Conservation (phyloP, 2,329 filamentous ascomycete species). For the Trichoderma sp. region DNA sequence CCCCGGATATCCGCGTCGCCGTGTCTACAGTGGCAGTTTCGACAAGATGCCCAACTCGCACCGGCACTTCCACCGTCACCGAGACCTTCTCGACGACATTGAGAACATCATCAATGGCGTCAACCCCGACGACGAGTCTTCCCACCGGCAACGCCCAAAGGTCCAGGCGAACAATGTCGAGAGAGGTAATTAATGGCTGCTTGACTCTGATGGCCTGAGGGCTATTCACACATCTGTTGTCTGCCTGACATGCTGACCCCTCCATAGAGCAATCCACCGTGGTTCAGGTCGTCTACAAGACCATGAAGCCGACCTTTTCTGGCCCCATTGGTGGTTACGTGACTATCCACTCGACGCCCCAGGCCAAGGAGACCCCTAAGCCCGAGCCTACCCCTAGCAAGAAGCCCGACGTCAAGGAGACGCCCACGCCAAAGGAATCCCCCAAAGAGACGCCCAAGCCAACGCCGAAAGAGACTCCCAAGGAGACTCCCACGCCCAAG, state of each 20-base stretch:
- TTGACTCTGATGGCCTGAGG: not conserved
- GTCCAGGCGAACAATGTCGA: not conserved
- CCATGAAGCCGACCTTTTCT: slow-evolving; percentile 46
- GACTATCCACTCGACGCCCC: slow-evolving; percentile 38
- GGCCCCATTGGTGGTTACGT: slow-evolving; percentile 49
- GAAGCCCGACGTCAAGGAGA: slow-evolving; percentile 15
- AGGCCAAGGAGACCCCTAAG: slow-evolving; percentile 23
- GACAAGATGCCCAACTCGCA: slow-evolving; percentile 40
- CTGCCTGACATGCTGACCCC: slow-evolving; percentile 2
- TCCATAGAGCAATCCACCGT: slow-evolving; percentile 30
- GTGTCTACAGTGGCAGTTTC: not conserved
- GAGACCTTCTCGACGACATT: slow-evolving; percentile 36
- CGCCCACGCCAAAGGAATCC: slow-evolving; percentile 26
- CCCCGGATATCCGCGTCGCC: not conserved
- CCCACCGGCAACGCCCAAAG: not conserved
- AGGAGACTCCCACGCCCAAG: slow-evolving; percentile 31
- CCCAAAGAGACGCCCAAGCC: slow-evolving; percentile 25
- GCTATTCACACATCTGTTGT: not conserved
- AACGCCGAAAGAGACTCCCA: slow-evolving; percentile 16
- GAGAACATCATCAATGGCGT: slow-evolving; percentile 34
- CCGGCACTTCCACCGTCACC: slow-evolving; percentile 36
- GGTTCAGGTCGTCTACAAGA: slow-evolving; percentile 47
- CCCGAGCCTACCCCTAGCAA: slow-evolving; percentile 25
- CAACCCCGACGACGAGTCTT: slow-evolving; percentile 2
- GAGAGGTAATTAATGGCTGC: slow-evolving; percentile 10